Base-by-base conservation (phyloP, 2,329 filamentous ascomycete genomes). In the Escovopsis sp. region DNA sequence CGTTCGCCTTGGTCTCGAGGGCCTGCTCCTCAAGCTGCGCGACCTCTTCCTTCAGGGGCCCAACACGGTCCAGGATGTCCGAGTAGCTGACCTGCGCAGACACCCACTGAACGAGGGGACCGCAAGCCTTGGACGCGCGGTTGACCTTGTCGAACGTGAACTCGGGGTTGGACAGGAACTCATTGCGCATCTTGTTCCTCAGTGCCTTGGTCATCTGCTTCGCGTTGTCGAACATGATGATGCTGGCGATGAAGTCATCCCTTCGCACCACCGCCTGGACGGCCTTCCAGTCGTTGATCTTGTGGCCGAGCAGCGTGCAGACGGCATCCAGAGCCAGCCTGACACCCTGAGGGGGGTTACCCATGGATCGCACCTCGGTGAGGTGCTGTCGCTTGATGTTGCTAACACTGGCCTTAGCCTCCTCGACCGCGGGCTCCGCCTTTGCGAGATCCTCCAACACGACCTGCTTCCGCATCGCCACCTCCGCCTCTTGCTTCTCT, bases 301-400 rank as follows among this genome's bases (percentile, higher is more conserved):
- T 91, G 65, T 96, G 86, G 12, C 89, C 89, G 42, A 98, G 76
- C 38, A 98, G 67, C 1, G 88, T 91, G 66, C 91, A 96, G 6
- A 98, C 93, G n/a, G 91, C 85, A 57, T 96, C 89, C 44, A 98
- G 72, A 2, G 91, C 86, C 51, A 96, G 76, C 56, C 86, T 81
- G 51, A 98, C 93, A 69, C 87, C 86, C 51, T 79, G 72, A 8
- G 91, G 91, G 7, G 91, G 91, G 53, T 86, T 93, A 50, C 80
- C 79, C 91, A 98, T 96, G 49, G 89, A 94, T 57, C 91, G 79
- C 39, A 98, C 89, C 77, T 98, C 91, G 11, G 88, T 95, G 49
- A 98, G 72, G 61, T 98, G 91, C 59, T 94, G 87, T 57, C 84
- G 79, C 70, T 96, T 98, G 68, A 98, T 98, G 68, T 93, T 95